Conservation (phyloP, 768 basidiomycete genomes). For the Collybiopsis luxurians region DNA sequence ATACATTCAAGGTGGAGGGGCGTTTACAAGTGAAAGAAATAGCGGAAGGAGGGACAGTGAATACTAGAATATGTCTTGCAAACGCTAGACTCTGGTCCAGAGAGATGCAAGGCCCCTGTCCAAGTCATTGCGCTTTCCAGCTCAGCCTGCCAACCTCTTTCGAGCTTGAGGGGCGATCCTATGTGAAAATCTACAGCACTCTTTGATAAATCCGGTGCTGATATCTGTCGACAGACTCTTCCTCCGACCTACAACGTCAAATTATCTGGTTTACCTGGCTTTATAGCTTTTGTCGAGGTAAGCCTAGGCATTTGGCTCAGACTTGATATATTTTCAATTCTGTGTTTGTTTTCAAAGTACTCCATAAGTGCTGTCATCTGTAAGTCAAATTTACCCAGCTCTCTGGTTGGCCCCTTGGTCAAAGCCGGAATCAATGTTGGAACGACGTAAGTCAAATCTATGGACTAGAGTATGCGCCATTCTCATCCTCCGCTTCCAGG, state of each 20-base stretch:
- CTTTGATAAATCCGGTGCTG: neutral
- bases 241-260: conserved; percentile 71
- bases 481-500: conserved; percentile 26
- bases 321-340: neutral
- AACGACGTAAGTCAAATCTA: conserved; percentile 41
- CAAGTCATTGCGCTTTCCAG: conserved; percentile 50
- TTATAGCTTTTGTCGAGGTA: conserved; percentile 57
- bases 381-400: conserved; percentile 40
- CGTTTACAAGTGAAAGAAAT: conserved; percentile 57
- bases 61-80: conserved; percentile 49
- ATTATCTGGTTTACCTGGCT: conserved; percentile 70
- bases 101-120: conserved; percentile 45
- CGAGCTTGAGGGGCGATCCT: conserved; percentile 49
- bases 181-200: conserved; percentile 41
- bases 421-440: conserved; percentile 54
- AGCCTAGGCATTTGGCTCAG: conserved; percentile 8
- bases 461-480: neutral
- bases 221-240: conserved; percentile 43
- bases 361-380: conserved; percentile 49
- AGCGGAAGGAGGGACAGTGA: conserved; percentile 61
- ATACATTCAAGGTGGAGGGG: conserved; percentile 53
- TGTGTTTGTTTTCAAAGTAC: conserved; percentile 38
- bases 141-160: conserved; percentile 60
- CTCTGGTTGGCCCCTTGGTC: conserved; percentile 31
- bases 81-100: conserved; percentile 58